phyloP scores from a whole-genome alignment of 768 basidiomycete genomes.

The Xanthoconium purpureum region DNA sequence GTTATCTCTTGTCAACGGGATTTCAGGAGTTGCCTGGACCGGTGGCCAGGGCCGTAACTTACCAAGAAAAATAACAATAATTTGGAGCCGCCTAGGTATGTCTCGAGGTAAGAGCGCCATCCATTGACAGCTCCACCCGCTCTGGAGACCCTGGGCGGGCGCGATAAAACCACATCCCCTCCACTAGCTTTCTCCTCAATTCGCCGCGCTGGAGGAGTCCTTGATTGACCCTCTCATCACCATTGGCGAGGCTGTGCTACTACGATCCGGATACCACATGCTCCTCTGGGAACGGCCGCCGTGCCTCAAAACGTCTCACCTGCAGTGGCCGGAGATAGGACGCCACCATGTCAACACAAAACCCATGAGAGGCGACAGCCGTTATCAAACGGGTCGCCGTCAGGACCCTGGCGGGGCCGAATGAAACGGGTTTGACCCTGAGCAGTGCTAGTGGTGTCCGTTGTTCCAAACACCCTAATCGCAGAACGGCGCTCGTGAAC shows the following conservation, averaged over 20 bases:
- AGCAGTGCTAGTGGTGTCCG: background rate
- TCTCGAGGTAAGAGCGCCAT: background rate
- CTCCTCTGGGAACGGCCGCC: background rate
- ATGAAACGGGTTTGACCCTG: background rate
- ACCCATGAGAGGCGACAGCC: background rate
- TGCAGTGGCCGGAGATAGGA: background rate
- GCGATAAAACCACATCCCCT: no score
- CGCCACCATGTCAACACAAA: slow-evolving; percentile 7
- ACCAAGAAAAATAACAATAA: background rate
- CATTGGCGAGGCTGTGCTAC: background rate
- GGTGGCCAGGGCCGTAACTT: background rate
- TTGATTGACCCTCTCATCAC: background rate
- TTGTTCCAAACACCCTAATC: no score
- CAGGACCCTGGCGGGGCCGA: background rate
- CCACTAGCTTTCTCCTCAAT: no score
- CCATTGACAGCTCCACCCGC: no score
- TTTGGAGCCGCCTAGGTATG: background rate
- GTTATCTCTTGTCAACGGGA: background rate
- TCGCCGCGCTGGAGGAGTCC: no score
- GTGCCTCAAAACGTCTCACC: background rate
- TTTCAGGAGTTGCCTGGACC: background rate
- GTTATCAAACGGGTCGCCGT: background rate
- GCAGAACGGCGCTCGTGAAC: no score
- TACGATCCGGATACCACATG: background rate
- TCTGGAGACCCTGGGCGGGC: background rate